These are phyloP conservation scores for Clarireedia homoeocarpa DNA, from an alignment of 2,329 filamentous ascomycete genomes.

Conservation along the genomic window DNA sequence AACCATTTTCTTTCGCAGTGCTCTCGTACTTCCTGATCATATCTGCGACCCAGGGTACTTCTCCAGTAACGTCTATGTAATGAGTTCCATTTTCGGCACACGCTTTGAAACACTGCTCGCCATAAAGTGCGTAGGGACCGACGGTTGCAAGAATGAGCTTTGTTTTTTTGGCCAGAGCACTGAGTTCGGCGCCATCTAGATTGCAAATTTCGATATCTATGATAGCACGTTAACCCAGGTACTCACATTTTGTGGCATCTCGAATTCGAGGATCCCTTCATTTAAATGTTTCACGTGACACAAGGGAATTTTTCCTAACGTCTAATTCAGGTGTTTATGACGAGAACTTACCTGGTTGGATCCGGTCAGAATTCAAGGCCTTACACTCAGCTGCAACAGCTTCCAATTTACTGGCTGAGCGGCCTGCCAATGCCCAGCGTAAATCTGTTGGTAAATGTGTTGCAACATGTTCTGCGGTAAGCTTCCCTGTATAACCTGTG, in stretches of 20 bases:
- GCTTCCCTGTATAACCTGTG: constrained; percentile 76
- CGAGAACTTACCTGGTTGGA: constrained; percentile 52
- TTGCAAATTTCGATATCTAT: constrained; percentile 46
- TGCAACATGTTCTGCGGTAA: constrained; percentile 68
- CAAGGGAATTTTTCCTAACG: neutral
- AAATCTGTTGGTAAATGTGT: constrained; percentile 63
- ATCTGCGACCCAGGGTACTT: constrained; percentile 46
- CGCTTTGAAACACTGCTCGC: constrained; percentile 51
- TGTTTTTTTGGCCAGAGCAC: constrained; percentile 46
- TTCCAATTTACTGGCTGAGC: constrained; percentile 69
- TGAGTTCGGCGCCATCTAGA: constrained; percentile 39
- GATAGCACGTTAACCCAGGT: neutral
- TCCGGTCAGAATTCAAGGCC: constrained; percentile 58
- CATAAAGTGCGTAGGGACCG: constrained; percentile 49
- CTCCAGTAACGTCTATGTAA: constrained; percentile 57
- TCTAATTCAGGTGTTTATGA: neutral
- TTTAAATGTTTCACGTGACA: neutral
- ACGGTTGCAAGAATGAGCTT: constrained; percentile 50
- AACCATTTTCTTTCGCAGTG: constrained; percentile 44
- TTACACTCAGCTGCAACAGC: constrained; percentile 59
- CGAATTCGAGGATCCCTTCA: neutral
- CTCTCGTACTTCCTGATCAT: constrained; percentile 55
- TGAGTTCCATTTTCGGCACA: constrained; percentile 57
- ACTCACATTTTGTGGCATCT: neutral
- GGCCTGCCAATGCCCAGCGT: constrained; percentile 82